A percentile compares a stretch with the other conserved stretches of the same genome.
Conservation (phyloP, 192 early-diverging fungal genomes). For the Linnemannia elongata region DNA sequence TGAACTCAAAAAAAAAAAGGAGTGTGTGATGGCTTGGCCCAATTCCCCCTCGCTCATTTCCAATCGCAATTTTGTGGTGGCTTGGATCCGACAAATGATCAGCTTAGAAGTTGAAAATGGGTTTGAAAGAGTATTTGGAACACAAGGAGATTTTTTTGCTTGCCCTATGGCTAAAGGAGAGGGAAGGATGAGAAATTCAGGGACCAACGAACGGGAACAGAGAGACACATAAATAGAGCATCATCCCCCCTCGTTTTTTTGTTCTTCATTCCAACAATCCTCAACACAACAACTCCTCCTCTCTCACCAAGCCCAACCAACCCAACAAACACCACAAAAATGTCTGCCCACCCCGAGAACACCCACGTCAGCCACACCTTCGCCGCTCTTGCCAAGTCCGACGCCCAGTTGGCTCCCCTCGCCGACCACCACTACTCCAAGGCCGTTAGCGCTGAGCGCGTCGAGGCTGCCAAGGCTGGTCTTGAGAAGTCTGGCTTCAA, state of each 20-base stretch:
- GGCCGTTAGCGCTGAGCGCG: conserved; percentile 24
- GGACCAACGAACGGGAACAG: not conserved
- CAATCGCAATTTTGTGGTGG: not conserved
- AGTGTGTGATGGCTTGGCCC: not conserved
- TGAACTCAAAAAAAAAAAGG: not conserved
- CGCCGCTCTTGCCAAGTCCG: conserved; percentile 41
- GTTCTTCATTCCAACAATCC: conserved; percentile 8
- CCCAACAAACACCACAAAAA: not conserved
- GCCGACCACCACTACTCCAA: conserved; percentile 32
- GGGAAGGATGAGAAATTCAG: not conserved
- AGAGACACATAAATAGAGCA: not conserved
- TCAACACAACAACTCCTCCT: not conserved
- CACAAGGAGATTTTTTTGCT: not conserved
- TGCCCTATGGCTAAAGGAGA: not conserved
- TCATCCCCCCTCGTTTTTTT: not conserved
- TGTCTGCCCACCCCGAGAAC: conserved; percentile 50
- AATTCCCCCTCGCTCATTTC: not conserved
- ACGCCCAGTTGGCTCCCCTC: conserved; percentile 34
- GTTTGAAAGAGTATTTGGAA: not conserved
- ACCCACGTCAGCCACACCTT: conserved; percentile 45
- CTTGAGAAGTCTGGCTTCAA: conserved; percentile 49
- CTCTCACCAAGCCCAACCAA: not conserved
- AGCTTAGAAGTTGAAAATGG: not conserved
- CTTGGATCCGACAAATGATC: not conserved
- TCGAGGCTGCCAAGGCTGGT: conserved; percentile 47